Conservation (phyloP, 805 yeast genomes). For the Starmerella stellata region DNA sequence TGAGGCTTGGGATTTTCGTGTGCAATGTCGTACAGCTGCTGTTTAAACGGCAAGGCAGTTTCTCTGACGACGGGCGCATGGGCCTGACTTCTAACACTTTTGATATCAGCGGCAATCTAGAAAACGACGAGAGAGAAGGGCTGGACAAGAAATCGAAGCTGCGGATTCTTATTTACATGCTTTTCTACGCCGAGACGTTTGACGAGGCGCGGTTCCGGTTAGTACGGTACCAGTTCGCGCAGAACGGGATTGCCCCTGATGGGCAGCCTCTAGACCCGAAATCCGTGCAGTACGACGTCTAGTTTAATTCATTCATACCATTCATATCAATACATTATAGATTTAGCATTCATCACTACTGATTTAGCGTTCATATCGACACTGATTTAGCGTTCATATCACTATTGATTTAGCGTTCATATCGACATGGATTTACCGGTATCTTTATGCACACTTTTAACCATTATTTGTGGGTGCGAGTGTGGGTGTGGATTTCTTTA, state of each 20-base stretch:
- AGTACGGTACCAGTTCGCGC: conserved; percentile 29
- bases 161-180: conserved; percentile 39
- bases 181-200: conserved; percentile 32
- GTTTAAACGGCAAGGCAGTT: conserved; percentile 4
- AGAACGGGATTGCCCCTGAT: conserved; percentile 40
- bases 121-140: conserved; percentile 44
- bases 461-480: no score
- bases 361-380: no score
- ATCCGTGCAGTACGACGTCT: conserved; percentile 26
- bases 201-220: conserved; percentile 52
- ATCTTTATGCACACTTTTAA: no score
- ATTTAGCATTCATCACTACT: no score
- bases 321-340: no score
- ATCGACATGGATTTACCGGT: no score
- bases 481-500: no score
- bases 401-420: no score
- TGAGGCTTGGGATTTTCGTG: conserved; percentile 2
- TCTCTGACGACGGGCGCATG: conserved; percentile 10
- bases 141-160: conserved; percentile 37
- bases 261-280: conserved; percentile 55
- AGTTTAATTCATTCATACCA: not conserved
- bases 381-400: no score
- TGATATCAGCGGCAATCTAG: conserved; percentile 33
- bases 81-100: conserved; percentile 47
- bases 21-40: not conserved